Percentiles rank a stretch among this genome's conserved stretches.
These are phyloP conservation scores for Diaporthe australafricana DNA, from an alignment of 2,329 filamentous ascomycete genomes.

Conservation along the genomic window DNA sequence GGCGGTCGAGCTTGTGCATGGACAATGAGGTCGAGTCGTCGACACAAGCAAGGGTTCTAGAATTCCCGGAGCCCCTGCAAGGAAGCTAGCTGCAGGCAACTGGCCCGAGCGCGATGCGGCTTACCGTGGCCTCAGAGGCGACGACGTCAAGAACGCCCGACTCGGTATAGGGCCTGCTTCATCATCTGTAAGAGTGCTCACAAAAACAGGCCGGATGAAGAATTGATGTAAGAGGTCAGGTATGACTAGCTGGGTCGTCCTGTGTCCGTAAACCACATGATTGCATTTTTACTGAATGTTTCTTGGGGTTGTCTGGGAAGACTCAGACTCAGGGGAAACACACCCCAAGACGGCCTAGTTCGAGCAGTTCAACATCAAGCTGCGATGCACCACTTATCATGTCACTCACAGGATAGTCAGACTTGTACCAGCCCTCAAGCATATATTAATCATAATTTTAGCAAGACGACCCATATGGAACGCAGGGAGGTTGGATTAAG, in stretches of 20 bases:
- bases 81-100: background rate
- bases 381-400: background rate
- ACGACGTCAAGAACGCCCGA: conserved; percentile 14
- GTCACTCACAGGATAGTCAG: background rate
- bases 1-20: conserved; percentile 17
- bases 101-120: conserved; percentile 35
- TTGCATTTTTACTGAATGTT: background rate
- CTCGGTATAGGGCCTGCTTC: background rate
- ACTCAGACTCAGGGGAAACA: background rate
- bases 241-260: background rate
- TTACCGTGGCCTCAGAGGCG: conserved; percentile 37
- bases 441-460: background rate
- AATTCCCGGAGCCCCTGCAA: conserved; percentile 10
- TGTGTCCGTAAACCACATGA: background rate
- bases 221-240: background rate
- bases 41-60: background rate
- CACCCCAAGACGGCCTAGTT: background rate
- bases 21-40: conserved; percentile 21
- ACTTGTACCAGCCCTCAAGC: background rate
- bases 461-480: background rate
- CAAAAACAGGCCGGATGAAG: background rate
- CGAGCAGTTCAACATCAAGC: background rate
- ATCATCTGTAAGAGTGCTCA: background rate
- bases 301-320: background rate
- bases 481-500: conserved; percentile 3